A percentile compares a stretch with the other conserved stretches of the same genome.
Conservation (phyloP, 164 flowering plant genomes). For the Annona cherimola region DNA sequence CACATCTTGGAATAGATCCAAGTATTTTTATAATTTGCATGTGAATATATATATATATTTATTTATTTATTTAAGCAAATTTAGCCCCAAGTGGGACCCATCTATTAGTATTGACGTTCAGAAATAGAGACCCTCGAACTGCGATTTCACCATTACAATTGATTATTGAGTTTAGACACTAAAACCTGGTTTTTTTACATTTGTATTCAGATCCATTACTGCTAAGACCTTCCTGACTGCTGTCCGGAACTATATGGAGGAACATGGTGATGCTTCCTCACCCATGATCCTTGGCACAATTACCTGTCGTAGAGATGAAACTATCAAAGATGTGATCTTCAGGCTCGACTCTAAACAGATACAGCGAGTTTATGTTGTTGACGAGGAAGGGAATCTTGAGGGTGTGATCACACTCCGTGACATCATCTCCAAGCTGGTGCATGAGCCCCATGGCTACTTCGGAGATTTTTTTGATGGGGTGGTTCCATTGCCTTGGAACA, state of each 20-base stretch:
- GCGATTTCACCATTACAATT: neutral
- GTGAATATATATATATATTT: no score
- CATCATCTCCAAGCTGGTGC: constrained; percentile 91
- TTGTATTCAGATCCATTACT: constrained; percentile 60
- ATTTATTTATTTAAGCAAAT: no score
- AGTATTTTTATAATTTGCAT: no score
- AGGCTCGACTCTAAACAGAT: constrained; percentile 70
- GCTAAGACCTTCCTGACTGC: constrained; percentile 76
- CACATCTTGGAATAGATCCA: no score
- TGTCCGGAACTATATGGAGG: constrained; percentile 47
- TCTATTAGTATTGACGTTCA: no score
- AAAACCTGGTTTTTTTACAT: neutral
- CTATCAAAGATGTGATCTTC: constrained; percentile 63
- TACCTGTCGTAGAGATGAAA: constrained; percentile 51
- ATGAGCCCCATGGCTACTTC: constrained; percentile 87
- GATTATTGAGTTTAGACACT: no score
- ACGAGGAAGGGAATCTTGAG: constrained; percentile 57
- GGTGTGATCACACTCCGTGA: constrained; percentile 94
- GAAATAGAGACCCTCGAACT: neutral
- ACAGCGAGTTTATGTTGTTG: constrained; percentile 79
- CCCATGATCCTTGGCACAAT: constrained; percentile 55
- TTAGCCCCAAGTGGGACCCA: no score
- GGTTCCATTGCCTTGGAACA: constrained; percentile 63
- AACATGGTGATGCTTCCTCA: constrained; percentile 41
- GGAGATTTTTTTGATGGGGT: constrained; percentile 98